These are phyloP conservation scores for Helenozyma baotianmanensis DNA, from an alignment of 805 yeast species.

Conservation along the genomic window DNA sequence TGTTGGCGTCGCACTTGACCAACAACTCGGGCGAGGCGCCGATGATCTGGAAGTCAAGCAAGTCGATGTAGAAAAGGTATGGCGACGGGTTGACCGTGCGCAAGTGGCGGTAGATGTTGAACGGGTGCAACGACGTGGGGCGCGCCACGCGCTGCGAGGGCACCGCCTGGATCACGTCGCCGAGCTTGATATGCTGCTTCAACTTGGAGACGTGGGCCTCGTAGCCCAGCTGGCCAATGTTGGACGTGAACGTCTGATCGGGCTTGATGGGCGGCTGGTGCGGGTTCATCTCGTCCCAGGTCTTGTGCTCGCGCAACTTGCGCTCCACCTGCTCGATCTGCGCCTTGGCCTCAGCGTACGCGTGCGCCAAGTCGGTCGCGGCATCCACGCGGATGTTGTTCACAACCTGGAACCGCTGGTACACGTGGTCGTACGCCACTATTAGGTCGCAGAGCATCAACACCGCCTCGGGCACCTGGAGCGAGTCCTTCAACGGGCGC, in stretches of 20 bases:
- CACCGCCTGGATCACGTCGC: slow-evolving; percentile 96
- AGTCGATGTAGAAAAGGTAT: slow-evolving; percentile 89
- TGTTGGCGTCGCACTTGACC: slow-evolving; percentile 70
- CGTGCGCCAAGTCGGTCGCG: slow-evolving; percentile 27
- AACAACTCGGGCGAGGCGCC: slow-evolving; percentile 97
- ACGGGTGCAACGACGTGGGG: slow-evolving; percentile 93
- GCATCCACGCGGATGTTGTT: slow-evolving; percentile 58
- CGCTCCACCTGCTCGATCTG: slow-evolving; percentile 54
- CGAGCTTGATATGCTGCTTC: slow-evolving; percentile 78
- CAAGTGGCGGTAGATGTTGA: slow-evolving; percentile 90
- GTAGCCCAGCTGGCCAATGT: slow-evolving; percentile 92
- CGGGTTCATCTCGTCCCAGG: slow-evolving; percentile 54
- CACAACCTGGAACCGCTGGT: slow-evolving; percentile 86
- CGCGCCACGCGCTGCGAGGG: slow-evolving; percentile 97
- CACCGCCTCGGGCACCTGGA: slow-evolving; percentile 86
- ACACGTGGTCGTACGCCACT: slow-evolving; percentile 91
- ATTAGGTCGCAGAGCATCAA: slow-evolving; percentile 88
- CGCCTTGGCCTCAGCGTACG: slow-evolving; percentile 50
- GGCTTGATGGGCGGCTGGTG: slow-evolving; percentile 67
- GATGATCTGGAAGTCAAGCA: slow-evolving; percentile 85
- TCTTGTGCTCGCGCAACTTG: slow-evolving; percentile 41
- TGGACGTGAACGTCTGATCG: slow-evolving; percentile 72
- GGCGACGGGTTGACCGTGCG: slow-evolving; percentile 98
- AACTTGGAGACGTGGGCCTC: slow-evolving; percentile 72
- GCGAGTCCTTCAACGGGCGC: slow-evolving; percentile 68